These are phyloP conservation scores for Tuber aestivum DNA, from an alignment of 495 filamentous ascomycete species.

Conservation along the genomic window DNA sequence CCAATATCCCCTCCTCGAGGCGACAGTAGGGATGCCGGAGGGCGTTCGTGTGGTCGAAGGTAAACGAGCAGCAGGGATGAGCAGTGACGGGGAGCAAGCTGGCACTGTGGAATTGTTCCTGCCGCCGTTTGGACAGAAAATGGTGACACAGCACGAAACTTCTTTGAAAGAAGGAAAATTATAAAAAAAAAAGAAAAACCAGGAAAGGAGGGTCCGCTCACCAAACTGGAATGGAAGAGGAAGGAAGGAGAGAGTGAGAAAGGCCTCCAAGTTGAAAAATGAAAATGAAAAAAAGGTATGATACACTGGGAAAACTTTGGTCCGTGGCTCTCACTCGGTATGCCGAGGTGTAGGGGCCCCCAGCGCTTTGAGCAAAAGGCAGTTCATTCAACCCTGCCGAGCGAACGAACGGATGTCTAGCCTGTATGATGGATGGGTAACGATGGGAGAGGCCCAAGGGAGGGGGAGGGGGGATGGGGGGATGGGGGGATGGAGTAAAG, in stretches of 20 bases:
- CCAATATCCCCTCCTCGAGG: constrained; percentile 10
- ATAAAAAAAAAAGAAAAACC: background rate
- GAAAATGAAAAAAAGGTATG: background rate
- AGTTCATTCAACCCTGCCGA: background rate
- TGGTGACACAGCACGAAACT: background rate
- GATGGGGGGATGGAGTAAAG: background rate
- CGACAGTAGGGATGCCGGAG: constrained; percentile 18
- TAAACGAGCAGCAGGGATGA: constrained; percentile 22
- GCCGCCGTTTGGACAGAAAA: background rate
- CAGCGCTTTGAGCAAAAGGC: background rate
- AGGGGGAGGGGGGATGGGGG: background rate
- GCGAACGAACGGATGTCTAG: background rate
- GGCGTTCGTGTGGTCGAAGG: constrained; percentile 1
- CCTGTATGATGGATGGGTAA: background rate
- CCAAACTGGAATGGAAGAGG: background rate
- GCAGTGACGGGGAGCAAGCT: constrained; percentile 7
- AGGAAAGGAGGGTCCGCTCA: background rate
- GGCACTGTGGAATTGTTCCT: background rate
- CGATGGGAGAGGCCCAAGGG: background rate
- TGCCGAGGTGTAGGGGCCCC: background rate
- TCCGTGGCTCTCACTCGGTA: background rate
- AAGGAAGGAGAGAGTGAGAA: background rate
- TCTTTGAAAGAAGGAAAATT: background rate
- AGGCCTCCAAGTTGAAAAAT: background rate
- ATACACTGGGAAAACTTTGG: background rate